Conservation (phyloP, 2,329 filamentous ascomycete species). For the Fusarium neocosmosporiellum region DNA sequence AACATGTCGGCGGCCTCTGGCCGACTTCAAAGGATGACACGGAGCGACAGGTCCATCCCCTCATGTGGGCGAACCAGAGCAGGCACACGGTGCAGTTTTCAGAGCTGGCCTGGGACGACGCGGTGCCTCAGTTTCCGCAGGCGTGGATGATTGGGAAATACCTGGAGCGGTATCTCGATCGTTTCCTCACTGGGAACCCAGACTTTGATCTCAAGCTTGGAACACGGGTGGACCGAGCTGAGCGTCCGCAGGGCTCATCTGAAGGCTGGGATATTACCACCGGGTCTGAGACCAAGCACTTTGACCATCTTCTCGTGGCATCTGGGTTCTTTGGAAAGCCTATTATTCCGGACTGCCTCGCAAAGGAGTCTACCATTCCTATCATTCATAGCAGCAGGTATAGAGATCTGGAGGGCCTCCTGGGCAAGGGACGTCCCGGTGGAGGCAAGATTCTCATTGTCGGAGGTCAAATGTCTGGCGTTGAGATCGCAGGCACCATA, state of each 20-base stretch:
- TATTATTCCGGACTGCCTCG: conserved; percentile 59
- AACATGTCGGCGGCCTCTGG: conserved; percentile 83
- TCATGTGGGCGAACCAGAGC: conserved; percentile 81
- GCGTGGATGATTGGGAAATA: conserved; percentile 84
- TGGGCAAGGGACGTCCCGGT: conserved; percentile 51
- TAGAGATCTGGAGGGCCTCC: conserved; percentile 62
- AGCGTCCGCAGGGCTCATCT: conserved; percentile 50
- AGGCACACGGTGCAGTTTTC: conserved; percentile 79
- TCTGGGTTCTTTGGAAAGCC: conserved; percentile 80
- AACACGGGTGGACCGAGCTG: conserved; percentile 57
- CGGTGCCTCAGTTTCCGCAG: conserved; percentile 73
- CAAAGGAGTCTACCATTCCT: conserved; percentile 54
- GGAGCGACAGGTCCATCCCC: conserved; percentile 69
- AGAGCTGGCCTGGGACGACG: conserved; percentile 76
- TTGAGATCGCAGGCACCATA: conserved; percentile 79
- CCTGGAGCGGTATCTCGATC: conserved; percentile 70
- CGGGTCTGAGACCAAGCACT: conserved; percentile 60
- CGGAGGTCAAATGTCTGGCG: conserved; percentile 85
- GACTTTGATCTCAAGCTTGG: conserved; percentile 61
- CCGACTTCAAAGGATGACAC: conserved; percentile 62
- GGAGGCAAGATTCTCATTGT: conserved; percentile 77
- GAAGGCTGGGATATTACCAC: conserved; percentile 57
- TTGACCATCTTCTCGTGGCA: conserved; percentile 78
- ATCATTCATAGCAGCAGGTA: conserved; percentile 77
- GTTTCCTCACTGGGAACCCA: conserved; percentile 61